Conservation (phyloP, 176 grass and related monocot genomes). For the Rhynchospora tenuis region DNA sequence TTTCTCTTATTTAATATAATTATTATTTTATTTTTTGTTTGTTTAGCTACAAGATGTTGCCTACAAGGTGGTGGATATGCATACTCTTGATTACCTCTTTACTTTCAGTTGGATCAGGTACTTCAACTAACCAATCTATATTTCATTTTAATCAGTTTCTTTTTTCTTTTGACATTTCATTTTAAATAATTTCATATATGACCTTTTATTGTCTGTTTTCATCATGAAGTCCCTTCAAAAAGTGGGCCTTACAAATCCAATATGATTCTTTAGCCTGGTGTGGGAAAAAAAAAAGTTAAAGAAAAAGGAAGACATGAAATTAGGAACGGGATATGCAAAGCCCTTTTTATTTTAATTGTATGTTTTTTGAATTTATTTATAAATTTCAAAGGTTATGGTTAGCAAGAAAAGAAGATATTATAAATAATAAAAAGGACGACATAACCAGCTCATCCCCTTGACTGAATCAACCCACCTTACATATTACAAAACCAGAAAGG, state of each 20-base stretch:
- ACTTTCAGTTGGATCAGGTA: slow-evolving; percentile 47
- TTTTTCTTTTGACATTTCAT: too few relatives aligned
- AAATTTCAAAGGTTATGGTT: background rate
- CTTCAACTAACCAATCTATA: background rate
- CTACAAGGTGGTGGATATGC: slow-evolving; percentile 36
- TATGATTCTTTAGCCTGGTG: slow-evolving; percentile 26
- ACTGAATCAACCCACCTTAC: too few relatives aligned
- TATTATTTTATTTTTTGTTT: slow-evolving; percentile 16
- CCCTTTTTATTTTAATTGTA: background rate
- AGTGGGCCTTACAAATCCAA: background rate
- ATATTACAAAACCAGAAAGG: background rate
- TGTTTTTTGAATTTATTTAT: too few relatives aligned
- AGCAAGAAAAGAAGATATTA: background rate
- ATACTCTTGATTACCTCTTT: slow-evolving; percentile 29
- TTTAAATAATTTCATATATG: background rate
- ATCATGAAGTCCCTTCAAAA: background rate
- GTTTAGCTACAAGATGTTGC: slow-evolving; percentile 35
- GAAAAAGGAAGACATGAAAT: background rate
- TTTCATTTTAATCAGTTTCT: background rate
- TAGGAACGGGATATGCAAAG: background rate
- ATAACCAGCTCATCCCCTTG: background rate
- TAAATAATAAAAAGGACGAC: background rate
- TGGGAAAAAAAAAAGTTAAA: background rate
- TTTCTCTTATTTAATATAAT: background rate
- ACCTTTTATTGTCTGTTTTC: background rate